Conservation (phyloP, 2,329 filamentous ascomycete genomes). For the Didymosphaeria variabile region DNA sequence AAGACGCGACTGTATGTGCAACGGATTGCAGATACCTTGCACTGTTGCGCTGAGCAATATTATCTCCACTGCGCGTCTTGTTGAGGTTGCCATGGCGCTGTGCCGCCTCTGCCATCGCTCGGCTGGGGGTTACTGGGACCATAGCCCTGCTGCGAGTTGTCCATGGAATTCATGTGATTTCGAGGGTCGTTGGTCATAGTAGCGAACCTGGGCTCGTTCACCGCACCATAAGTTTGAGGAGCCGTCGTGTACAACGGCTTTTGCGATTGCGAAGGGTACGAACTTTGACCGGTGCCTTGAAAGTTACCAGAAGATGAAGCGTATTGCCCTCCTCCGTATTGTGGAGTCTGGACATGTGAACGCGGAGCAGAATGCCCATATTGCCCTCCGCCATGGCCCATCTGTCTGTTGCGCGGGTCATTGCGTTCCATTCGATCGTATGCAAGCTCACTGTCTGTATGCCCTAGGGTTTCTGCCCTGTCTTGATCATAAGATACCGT, state of each 20-base stretch:
- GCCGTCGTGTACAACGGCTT: background rate
- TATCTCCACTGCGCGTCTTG: background rate
- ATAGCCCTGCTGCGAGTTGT: background rate
- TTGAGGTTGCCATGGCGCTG: background rate
- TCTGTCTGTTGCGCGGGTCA: background rate
- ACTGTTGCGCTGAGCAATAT: background rate
- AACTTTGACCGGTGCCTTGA: background rate
- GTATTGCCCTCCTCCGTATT: background rate
- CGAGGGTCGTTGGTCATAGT: background rate
- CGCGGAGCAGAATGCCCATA: background rate
- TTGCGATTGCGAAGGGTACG: background rate
- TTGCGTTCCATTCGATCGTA: constrained; percentile 1
- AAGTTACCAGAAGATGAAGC: background rate
- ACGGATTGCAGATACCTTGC: too few relatives aligned
- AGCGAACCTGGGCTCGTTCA: background rate
- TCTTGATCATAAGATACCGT: constrained; percentile 3
- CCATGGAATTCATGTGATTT: background rate
- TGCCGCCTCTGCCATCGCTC: background rate
- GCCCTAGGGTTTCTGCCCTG: background rate
- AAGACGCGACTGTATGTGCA: too few relatives aligned
- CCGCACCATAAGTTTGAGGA: background rate
- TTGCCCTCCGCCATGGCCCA: background rate
- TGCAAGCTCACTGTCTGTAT: constrained; percentile 4
- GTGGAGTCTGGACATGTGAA: background rate
- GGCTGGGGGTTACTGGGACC: background rate